Base-by-base conservation (phyloP, 2,329 filamentous ascomycete genomes). In the Fusarium cyanostomum region DNA sequence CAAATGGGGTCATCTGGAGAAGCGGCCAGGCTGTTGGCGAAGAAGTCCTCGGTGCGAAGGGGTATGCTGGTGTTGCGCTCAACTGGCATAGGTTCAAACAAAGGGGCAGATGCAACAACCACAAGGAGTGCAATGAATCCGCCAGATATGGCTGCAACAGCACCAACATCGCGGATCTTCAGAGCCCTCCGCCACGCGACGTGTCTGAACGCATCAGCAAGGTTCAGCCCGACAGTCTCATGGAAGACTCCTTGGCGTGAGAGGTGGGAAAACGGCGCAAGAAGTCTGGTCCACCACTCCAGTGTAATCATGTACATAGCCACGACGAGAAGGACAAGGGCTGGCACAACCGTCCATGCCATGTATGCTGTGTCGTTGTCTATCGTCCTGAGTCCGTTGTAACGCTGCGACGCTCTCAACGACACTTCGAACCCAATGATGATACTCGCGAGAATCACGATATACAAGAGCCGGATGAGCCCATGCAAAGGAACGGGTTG, bases 351-450 rank as follows among this genome's bases (percentile, higher is more conserved):
- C 3, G 75, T 78, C 77, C 77, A 79, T 3, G 75, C 50, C 18
- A 78, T 56, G 44, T 78, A 75, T 4, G 67, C 50, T 16, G 71
- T 67, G 24, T 72, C 68, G 6, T 72, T 63, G 1, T 50, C 58
- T 16, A 77, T 70, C 3, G 72, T 72, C 0, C 62, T 67, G 4
- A 80, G 55, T 0, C 78, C 77, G 13, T 71, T 54, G 7, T 70
- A 64, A 2, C 59, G 51, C 3, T 69, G 50, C 1, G 78, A 79
- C 0, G 66, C 39, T 3, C 74, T 70, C 4, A 79, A 52, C 2
- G 74, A 70, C 3, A 76, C 57, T 41, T 79, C 77, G 4, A 79
- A 69, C 0, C 66, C 71, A 13, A 75, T 69, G 9, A 79, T 74
- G 2, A 78, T 57, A 10, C 61, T 71, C 1, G 68, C 60, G 6